Percentiles rank a stretch among this genome's conserved stretches.
Evolutionary conservation across 2,329 filamentous ascomycete species (phyloP).

Genomic region (Aspergillus viridinutans): DNA sequence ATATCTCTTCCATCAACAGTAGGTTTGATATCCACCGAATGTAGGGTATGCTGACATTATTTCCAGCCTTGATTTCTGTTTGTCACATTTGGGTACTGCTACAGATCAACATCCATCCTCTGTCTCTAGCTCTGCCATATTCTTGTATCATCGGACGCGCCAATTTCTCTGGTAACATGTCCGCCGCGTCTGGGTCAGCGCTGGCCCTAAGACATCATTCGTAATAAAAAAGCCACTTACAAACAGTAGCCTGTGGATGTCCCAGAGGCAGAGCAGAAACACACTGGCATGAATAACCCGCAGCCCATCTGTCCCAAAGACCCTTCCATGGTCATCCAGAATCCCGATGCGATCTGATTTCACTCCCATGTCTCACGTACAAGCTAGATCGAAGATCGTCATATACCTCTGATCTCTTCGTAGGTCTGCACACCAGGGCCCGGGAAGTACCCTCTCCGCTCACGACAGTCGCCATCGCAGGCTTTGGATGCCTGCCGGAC

Average conservation of each 20-base stretch:
- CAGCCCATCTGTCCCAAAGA: conserved; percentile 27
- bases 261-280: conserved; percentile 36
- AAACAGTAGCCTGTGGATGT: conserved; percentile 33
- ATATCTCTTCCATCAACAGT: too few species aligned
- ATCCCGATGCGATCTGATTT: conserved; percentile 26
- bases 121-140: background rate
- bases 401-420: conserved; percentile 35
- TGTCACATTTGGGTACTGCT: too few species aligned
- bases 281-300: conserved; percentile 33
- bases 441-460: conserved; percentile 34
- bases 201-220: background rate
- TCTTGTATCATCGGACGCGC: conserved; percentile 15
- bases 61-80: too few species aligned
- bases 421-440: conserved; percentile 39
- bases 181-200: conserved; percentile 7
- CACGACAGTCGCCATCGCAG: conserved; percentile 25
- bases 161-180: conserved; percentile 38
- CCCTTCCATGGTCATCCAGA: conserved; percentile 26
- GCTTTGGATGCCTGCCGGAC: conserved; percentile 33
- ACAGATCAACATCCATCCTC: too few species aligned
- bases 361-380: conserved; percentile 38
- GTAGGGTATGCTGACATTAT: too few species aligned
- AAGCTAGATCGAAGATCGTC: conserved; percentile 26
- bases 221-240: conserved; percentile 11
- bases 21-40: too few species aligned